phyloP scores from a whole-genome alignment of 768 basidiomycete species.

The Tricholomella constricta region DNA sequence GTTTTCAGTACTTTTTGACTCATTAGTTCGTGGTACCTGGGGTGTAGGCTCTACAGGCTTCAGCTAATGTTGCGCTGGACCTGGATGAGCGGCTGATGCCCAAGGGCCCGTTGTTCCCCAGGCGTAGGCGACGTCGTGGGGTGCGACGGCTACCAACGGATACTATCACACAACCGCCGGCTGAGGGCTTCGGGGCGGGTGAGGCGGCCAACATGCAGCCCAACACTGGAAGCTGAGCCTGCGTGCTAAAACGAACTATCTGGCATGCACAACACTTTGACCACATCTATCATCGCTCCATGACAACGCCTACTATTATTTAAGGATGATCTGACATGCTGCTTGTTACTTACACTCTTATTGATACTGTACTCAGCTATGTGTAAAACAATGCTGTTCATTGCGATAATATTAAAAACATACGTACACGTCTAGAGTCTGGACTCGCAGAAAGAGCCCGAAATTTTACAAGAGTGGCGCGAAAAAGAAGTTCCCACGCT shows the following conservation, averaged over 20 bases:
- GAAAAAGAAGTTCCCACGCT: constrained; percentile 39
- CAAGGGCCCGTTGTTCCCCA: constrained; percentile 79
- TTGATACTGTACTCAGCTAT: not conserved
- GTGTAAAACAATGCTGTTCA: not conserved
- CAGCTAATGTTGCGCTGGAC: constrained; percentile 89
- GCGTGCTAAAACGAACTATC: not conserved
- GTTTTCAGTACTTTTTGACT: constrained; percentile 7
- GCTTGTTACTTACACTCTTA: not conserved
- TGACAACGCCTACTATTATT: not conserved
- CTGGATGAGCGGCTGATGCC: constrained; percentile 93
- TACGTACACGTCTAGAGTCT: too few relatives aligned
- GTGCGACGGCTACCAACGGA: not conserved
- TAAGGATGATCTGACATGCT: not conserved
- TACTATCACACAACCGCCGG: constrained; percentile 19
- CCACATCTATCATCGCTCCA: not conserved
- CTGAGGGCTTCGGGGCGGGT: not conserved
- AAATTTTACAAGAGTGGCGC: constrained; percentile 20
- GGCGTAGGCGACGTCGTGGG: constrained; percentile 13
- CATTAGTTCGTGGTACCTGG: not conserved
- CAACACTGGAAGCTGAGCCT: not conserved
- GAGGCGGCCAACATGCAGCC: too few relatives aligned
- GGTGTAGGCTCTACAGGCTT: constrained; percentile 80
- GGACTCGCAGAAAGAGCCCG: constrained; percentile 6
- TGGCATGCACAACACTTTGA: not conserved
- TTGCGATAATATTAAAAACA: too few relatives aligned